Base-by-base conservation (phyloP, 306 rosid species). In the Prunus mira region DNA sequence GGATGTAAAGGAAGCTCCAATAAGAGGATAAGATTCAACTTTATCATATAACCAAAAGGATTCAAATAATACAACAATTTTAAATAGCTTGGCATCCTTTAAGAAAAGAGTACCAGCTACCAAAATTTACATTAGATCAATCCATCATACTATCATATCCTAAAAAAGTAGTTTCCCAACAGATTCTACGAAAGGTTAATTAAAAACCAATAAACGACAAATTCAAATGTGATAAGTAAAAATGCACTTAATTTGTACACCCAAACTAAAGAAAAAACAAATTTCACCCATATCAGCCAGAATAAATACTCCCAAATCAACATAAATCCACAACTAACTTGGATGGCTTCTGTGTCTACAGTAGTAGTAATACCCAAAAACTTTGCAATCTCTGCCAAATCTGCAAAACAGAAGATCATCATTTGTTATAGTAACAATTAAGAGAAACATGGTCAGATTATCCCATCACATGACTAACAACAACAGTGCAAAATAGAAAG, bases 331-430 rank as follows among this genome's bases (percentile, higher is more conserved):
- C 32, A 64, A 86, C 97, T 76, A 75, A 91, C 98, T 82, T 93
- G 98, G 80, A 93, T 91, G 71, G 90, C 96, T 79, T 93, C 97
- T 5, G 93, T 91, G 81, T 93, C 97, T 45, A 85, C 83, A 62
- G 89, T 76, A 72, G 92, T 85, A 10, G 93, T 93, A 67, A 91
- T 86, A 30, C 91, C 97, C 61, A 93, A 80, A 84, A 93, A 93
- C 86, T 91, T 93, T 1, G 98, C 98, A 18, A 93, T 93, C 82
- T 93, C 98, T 2, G 93, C 97, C 82, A 93, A 84, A 88, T 93
- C 97, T 92, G 88, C 86, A 83, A 67, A 87, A 75, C 14, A 50
- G 15, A 17, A 49, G 17, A 20, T 46, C 5, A 9, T 41, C 14
- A 24, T 46, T 6, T 67, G 14, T 9, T 28, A 58, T 11, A 58